Base-by-base conservation (phyloP, 2,329 filamentous ascomycete species). In the Colletotrichum sp. region DNA sequence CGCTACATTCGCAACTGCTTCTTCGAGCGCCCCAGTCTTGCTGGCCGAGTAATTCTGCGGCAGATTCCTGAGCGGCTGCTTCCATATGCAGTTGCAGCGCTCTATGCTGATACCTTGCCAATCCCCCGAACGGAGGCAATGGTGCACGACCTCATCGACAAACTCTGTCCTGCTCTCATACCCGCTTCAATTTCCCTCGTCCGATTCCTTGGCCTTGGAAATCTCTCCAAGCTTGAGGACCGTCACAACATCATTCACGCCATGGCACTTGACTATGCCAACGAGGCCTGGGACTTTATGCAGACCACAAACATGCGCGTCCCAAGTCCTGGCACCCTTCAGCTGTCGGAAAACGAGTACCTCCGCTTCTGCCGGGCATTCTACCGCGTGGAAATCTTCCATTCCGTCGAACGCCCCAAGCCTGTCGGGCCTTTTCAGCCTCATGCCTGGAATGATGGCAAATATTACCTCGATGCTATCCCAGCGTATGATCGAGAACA, bases 31-130 rank as follows among this genome's bases (percentile, higher is more conserved):
- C 44, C n/a, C 6, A 52, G n/a, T 5, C 44, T 52, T 21, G 44
- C 44, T 13, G 0, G n/a, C 6, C 6, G 2, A 5, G 44, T 21
- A 1, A 5, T 52, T 0, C 44, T 52, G 0, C 44, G 44, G 2
- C 44, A 52, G 44, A 52, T 52, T 0, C 44, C 44, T 0, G n/a
- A 52, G 2, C 0, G 0, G 3, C n/a, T 52, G 0, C 44, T 52
- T 2, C 10, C 0, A 2, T 52, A 52, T 24, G 44, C 44, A 24
- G n/a, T 52, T 13, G 0, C 0, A 52, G 10, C 44, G 44, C 1
- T 52, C 0, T 3, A 52, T n/a, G 44, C 44, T 52, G 44, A 52
- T 24, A 2, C 3, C 0, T 13, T 5, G 44, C 44, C 44, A 3
- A 52, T 13, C 6, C n/a, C 0, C 44, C 44, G 44, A 5, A 52